These are phyloP conservation scores for Solanum paucissectum DNA, from an alignment of 257 asterid genomes.

Conservation along the genomic window DNA sequence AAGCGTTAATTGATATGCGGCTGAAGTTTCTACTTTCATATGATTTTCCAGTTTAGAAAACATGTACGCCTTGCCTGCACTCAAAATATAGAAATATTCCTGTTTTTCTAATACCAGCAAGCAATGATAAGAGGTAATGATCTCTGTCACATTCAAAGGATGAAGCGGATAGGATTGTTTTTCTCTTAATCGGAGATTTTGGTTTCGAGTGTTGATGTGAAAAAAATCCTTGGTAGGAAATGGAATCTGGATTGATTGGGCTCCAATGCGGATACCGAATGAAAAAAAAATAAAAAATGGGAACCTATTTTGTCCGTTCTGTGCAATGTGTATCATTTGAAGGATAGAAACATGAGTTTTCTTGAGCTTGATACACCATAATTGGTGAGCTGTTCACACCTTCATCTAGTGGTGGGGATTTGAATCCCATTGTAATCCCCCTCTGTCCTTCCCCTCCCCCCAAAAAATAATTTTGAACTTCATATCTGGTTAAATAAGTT, in stretches of 20 bases:
- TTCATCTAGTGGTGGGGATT: too few species aligned
- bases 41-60: constrained; percentile 9
- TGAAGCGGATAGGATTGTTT: background rate
- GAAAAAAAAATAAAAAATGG: background rate
- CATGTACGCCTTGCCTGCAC: background rate
- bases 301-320: background rate
- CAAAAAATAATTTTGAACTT: background rate
- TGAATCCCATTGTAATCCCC: background rate
- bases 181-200: background rate
- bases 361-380: background rate
- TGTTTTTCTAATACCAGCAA: background rate
- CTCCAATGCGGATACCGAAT: background rate
- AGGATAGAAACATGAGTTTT: background rate
- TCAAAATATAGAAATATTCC: background rate
- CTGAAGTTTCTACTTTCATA: constrained; percentile 22
- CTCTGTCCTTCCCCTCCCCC: background rate
- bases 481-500: background rate
- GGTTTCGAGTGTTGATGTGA: background rate
- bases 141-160: background rate
- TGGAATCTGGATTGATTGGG: background rate
- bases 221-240: background rate
- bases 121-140: background rate
- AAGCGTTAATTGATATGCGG: constrained; percentile 29
- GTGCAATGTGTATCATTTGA: background rate
- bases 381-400: too few species aligned